Evolutionary conservation across 139 green algal species (phyloP).

Genomic region (Coelastrella sp.): DNA sequence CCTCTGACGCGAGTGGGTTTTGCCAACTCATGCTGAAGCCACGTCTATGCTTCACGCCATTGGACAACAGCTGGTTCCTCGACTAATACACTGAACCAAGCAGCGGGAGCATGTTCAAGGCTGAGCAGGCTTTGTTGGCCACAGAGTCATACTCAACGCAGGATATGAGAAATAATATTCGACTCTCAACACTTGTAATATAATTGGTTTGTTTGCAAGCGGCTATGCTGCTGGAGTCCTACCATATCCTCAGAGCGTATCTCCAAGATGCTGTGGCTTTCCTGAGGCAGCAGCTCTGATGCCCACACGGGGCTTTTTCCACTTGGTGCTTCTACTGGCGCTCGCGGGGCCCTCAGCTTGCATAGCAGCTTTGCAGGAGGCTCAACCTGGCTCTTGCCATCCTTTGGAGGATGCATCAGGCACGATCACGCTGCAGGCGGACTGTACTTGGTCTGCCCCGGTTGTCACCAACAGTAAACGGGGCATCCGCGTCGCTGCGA

Average conservation of each 20-base stretch:
- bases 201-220: too few relatives aligned
- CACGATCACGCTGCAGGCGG: background rate
- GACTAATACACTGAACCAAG: too few relatives aligned
- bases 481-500: background rate
- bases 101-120: too few relatives aligned
- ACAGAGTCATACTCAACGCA: too few relatives aligned
- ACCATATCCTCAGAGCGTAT: background rate
- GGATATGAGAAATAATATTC: too few relatives aligned
- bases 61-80: too few relatives aligned
- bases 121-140: too few relatives aligned
- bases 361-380: background rate
- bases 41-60: too few relatives aligned
- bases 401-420: background rate
- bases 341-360: background rate
- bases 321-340: background rate
- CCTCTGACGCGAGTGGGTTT: too few relatives aligned
- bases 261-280: background rate
- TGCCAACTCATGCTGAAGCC: too few relatives aligned
- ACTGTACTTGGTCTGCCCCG: background rate
- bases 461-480: background rate
- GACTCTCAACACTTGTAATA: too few relatives aligned
- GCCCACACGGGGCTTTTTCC: background rate
- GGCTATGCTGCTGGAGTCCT: background rate
- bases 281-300: background rate
- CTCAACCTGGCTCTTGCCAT: background rate